Conservation (phyloP, 2,329 filamentous ascomycete species). For the Apiospora marii region DNA sequence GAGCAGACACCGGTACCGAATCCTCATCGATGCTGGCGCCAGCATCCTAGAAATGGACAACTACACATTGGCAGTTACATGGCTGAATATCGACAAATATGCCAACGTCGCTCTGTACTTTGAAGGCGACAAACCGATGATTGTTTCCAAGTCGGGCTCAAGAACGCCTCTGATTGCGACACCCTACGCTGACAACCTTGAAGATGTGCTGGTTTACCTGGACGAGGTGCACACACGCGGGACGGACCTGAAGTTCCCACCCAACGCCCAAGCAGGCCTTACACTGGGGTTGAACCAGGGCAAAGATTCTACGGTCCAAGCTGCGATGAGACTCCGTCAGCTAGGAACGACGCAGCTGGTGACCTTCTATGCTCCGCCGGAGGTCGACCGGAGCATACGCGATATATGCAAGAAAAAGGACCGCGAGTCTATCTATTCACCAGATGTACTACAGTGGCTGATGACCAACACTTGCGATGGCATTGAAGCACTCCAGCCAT, state of each 20-base stretch:
- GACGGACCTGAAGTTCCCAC: conserved; percentile 63
- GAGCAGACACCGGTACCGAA: conserved; percentile 46
- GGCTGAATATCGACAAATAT: conserved; percentile 55
- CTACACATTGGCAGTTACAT: conserved; percentile 53
- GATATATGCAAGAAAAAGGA: conserved; percentile 49
- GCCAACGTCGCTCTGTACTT: conserved; percentile 64
- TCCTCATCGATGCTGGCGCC: conserved; percentile 71
- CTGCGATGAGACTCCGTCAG: conserved; percentile 24
- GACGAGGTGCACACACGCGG: conserved; percentile 65
- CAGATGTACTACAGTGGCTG: conserved; percentile 66
- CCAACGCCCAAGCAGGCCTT: conserved; percentile 54
- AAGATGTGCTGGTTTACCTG: conserved; percentile 63
- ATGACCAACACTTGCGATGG: conserved; percentile 68
- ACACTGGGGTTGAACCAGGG: conserved; percentile 63
- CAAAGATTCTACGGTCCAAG: conserved; percentile 48
- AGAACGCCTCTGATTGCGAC: conserved; percentile 57
- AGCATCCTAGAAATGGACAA: conserved; percentile 70
- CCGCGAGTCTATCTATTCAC: conserved; percentile 48
- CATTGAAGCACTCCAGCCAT: conserved; percentile 64
- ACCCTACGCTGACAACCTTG: conserved; percentile 61
- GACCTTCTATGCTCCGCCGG: conserved; percentile 59
- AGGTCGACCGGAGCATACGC: conserved; percentile 68
- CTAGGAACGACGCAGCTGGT: conserved; percentile 48
- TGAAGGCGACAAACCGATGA: conserved; percentile 53
- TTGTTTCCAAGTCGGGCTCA: conserved; percentile 48